Conservation (phyloP, 2,329 filamentous ascomycete genomes). For the Colletotrichum orbiculare region DNA sequence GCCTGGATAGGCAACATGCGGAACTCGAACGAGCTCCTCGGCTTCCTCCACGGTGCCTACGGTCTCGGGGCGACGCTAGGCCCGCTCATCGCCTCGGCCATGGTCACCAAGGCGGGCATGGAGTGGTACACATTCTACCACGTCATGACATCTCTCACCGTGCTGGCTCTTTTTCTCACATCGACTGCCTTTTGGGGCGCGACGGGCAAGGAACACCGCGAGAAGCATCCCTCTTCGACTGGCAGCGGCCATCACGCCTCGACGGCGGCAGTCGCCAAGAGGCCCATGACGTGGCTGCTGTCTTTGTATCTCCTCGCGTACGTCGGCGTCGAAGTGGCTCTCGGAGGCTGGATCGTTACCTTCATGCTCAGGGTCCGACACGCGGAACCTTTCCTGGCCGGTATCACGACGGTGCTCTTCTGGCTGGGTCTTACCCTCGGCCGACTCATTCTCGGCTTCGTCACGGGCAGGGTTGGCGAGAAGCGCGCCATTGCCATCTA, state of each 20-base stretch:
- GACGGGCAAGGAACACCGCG: conserved; percentile 67
- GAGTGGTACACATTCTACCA: conserved; percentile 83
- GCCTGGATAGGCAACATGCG: conserved; percentile 77
- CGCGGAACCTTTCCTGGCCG: conserved; percentile 76
- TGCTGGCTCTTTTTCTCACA: conserved; percentile 65
- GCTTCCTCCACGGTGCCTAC: conserved; percentile 78
- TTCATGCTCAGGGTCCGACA: conserved; percentile 86
- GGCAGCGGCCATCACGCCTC: conserved; percentile 55
- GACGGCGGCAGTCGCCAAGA: conserved; percentile 55
- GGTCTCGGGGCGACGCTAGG: conserved; percentile 76
- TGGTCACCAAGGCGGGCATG: conserved; percentile 72
- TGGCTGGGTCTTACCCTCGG: conserved; percentile 87
- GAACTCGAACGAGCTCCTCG: conserved; percentile 77
- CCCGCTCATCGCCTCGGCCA: conserved; percentile 77
- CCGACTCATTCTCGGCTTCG: conserved; percentile 77
- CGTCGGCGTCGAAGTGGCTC: conserved; percentile 79
- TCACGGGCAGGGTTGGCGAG: conserved; percentile 70
- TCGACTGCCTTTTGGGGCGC: conserved; percentile 71
- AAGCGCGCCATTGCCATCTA: conserved; percentile 56
- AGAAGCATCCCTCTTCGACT: conserved; percentile 42
- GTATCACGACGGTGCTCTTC: conserved; percentile 82
- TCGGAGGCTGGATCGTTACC: conserved; percentile 83
- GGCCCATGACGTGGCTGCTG: conserved; percentile 76
- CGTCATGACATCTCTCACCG: conserved; percentile 72
- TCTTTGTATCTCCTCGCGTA: conserved; percentile 82